These are phyloP conservation scores for Artemisia annua DNA, from an alignment of 129 eudicot species.

Conservation along the genomic window DNA sequence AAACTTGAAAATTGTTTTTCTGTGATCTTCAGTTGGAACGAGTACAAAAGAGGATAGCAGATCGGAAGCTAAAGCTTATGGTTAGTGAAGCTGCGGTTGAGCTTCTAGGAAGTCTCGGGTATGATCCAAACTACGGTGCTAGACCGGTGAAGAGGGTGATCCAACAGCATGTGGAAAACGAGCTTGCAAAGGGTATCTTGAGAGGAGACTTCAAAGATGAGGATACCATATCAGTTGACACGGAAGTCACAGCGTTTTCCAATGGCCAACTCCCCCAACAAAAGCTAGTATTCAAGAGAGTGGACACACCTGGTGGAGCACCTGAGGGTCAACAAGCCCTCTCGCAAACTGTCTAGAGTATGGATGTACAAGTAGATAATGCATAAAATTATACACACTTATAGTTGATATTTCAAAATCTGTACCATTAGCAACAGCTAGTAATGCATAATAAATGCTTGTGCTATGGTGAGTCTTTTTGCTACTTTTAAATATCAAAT, in stretches of 20 bases:
- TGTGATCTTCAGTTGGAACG: slow-evolving; percentile 49
- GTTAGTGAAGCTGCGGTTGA: slow-evolving; percentile 24
- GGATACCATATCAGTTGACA: slow-evolving; percentile 69
- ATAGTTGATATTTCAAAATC: background rate
- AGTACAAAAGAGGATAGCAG: slow-evolving; percentile 84
- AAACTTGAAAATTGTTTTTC: background rate
- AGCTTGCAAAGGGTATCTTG: slow-evolving; percentile 92
- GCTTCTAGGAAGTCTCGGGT: slow-evolving; percentile 54
- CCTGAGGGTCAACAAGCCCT: slow-evolving; percentile 47
- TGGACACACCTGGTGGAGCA: slow-evolving; percentile 36
- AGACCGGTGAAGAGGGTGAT: slow-evolving; percentile 96
- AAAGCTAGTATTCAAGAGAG: slow-evolving; percentile 61
- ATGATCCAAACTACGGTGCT: slow-evolving; percentile 96
- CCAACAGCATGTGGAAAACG: slow-evolving; percentile 90
- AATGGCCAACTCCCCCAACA: slow-evolving; percentile 97
- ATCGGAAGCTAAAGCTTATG: slow-evolving; percentile 49
- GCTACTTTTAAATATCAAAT: background rate
- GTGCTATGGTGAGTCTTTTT: slow-evolving; percentile 10
- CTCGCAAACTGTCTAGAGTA: slow-evolving; percentile 35
- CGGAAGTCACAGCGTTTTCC: slow-evolving; percentile 79
- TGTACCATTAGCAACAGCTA: slow-evolving; percentile 15
- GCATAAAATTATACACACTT: background rate
- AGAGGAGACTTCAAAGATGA: slow-evolving; percentile 95
- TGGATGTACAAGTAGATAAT: slow-evolving; percentile 2
- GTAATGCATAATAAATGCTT: slow-evolving; percentile 21